Evolutionary conservation across 2,329 filamentous ascomycete genomes (phyloP).

Genomic region (Venturiaceae sp.): DNA sequence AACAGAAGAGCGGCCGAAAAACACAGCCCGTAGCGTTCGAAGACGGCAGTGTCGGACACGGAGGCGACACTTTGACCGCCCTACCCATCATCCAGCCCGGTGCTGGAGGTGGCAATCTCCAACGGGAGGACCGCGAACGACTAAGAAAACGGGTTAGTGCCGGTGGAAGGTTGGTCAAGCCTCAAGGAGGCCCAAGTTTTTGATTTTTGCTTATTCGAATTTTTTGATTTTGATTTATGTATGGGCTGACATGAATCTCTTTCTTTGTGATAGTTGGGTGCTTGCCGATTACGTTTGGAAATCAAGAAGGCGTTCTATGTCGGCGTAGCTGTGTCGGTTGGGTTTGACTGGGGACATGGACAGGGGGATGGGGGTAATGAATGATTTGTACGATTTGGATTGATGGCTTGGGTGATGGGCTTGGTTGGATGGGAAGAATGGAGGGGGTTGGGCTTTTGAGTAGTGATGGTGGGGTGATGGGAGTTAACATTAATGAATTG

Average conservation of each 20-base stretch:
- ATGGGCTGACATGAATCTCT: background rate
- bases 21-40: constrained; percentile 11
- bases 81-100: constrained; percentile 40
- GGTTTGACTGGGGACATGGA: background rate
- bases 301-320: constrained; percentile 1
- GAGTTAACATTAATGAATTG: too few species aligned
- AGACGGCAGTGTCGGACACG: constrained; percentile 39
- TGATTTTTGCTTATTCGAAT: background rate
- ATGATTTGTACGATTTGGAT: background rate
- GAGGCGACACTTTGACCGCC: constrained; percentile 51
- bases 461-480: too few species aligned
- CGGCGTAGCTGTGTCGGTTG: background rate
- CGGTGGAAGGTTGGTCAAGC: constrained; percentile 29
- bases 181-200: background rate
- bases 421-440: background rate
- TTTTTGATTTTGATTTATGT: background rate
- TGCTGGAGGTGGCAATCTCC: constrained; percentile 15
- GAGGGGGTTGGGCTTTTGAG: too few species aligned
- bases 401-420: background rate
- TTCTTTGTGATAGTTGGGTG: background rate
- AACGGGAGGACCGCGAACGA: constrained; percentile 22
- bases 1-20: constrained; percentile 24
- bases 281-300: background rate
- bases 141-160: constrained; percentile 28
- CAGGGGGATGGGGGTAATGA: background rate